Evolutionary conservation across 78 protist species (phyloP).

Genomic region (Mastigamoeba balamuthi): DNA sequence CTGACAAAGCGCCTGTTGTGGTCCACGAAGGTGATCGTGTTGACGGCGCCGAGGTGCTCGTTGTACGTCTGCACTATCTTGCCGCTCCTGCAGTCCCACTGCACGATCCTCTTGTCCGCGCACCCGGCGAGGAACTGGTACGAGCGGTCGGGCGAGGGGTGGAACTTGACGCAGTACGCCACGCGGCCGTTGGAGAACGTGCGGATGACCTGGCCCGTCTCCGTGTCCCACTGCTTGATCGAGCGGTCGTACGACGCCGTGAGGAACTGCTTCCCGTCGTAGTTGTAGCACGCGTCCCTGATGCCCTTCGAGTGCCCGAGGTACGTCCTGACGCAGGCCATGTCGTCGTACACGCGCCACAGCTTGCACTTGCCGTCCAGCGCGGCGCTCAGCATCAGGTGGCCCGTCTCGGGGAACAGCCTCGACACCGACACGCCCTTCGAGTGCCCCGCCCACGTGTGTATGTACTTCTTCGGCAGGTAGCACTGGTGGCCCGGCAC

Average conservation of each 20-base stretch:
- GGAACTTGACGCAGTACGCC: slow-evolving; percentile 62
- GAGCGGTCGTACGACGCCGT: slow-evolving; percentile 60
- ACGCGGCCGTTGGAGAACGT: slow-evolving; percentile 34
- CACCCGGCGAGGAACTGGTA: slow-evolving; percentile 66
- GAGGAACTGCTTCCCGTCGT: slow-evolving; percentile 71
- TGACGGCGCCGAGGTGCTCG: slow-evolving; percentile 83
- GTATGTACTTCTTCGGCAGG: slow-evolving; percentile 50
- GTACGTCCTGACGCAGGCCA: slow-evolving; percentile 67
- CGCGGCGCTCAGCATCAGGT: slow-evolving; percentile 67
- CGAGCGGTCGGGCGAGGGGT: slow-evolving; percentile 66
- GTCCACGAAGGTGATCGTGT: slow-evolving; percentile 87
- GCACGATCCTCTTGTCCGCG: slow-evolving; percentile 59
- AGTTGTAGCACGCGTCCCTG: slow-evolving; percentile 53
- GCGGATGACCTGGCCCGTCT: slow-evolving; percentile 75
- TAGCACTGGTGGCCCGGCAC: slow-evolving; percentile 3
- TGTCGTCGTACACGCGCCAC: slow-evolving; percentile 67
- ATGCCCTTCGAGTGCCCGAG: slow-evolving; percentile 77
- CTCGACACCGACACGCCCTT: slow-evolving; percentile 70
- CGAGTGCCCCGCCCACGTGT: slow-evolving; percentile 50
- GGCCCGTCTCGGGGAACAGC: slow-evolving; percentile 68
- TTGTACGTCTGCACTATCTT: slow-evolving; percentile 78
- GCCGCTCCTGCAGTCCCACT: slow-evolving; percentile 62
- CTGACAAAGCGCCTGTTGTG: slow-evolving; percentile 59
- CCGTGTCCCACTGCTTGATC: slow-evolving; percentile 89
- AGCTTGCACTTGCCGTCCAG: slow-evolving; percentile 64